A percentile compares a stretch with the other conserved stretches of the same genome.
phyloP scores from a whole-genome alignment of 129 eudicot genomes.

The Pulicaria dysenterica region DNA sequence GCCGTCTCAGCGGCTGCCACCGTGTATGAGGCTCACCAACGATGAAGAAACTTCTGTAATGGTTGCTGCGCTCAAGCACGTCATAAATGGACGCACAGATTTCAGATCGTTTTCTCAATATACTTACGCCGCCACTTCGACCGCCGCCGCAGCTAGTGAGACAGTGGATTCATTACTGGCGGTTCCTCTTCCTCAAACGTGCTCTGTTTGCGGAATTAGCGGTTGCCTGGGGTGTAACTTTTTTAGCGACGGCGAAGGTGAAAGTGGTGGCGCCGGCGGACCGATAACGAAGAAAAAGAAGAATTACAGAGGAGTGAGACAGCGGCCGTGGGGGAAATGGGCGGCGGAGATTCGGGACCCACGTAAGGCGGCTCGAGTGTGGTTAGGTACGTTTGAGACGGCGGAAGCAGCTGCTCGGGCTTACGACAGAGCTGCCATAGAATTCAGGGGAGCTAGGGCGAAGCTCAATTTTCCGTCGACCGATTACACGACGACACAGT shows the following conservation, averaged over 20 bases:
- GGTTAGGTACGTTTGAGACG: constrained; percentile 75
- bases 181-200: constrained; percentile 38
- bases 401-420: constrained; percentile 77
- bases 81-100: constrained; percentile 36
- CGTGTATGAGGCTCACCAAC: constrained; percentile 29
- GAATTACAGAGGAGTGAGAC: constrained; percentile 78
- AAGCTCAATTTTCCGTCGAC: constrained; percentile 55
- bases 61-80: constrained; percentile 56
- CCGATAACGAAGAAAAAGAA: constrained; percentile 56
- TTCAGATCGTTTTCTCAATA: constrained; percentile 3
- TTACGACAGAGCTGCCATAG: constrained; percentile 65
- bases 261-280: not conserved
- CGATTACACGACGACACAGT: constrained; percentile 33
- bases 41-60: constrained; percentile 57
- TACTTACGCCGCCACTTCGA: not conserved
- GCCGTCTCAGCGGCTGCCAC: constrained; percentile 20
- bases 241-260: constrained; percentile 21
- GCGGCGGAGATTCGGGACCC: constrained; percentile 85
- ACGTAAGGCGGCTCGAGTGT: constrained; percentile 63
- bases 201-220: constrained; percentile 48
- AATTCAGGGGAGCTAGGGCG: constrained; percentile 66
- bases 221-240: constrained; percentile 74
- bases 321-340: constrained; percentile 86
- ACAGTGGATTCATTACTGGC: constrained; percentile 3
- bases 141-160: not conserved